Conservation (phyloP, 805 yeast genomes). For the Candida xiaguanensis region DNA sequence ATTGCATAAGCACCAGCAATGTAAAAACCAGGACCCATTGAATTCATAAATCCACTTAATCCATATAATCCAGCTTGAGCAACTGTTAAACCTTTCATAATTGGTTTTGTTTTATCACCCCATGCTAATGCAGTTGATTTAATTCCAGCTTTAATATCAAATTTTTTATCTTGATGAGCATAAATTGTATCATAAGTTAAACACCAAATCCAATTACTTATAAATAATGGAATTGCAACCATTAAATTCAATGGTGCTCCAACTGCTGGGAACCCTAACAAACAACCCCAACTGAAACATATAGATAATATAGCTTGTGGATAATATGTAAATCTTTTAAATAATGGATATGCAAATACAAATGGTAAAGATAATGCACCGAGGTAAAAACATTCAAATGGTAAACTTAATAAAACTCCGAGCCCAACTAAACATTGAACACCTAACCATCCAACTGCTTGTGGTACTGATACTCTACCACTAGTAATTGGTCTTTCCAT, state of each 20-base stretch:
- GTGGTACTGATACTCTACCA: constrained; percentile 66
- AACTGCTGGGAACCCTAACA: constrained; percentile 94
- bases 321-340: constrained; percentile 91
- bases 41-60: constrained; percentile 67
- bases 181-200: constrained; percentile 94
- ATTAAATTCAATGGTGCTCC: constrained; percentile 70
- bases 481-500: constrained; percentile 90
- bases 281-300: constrained; percentile 92
- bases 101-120: constrained; percentile 75
- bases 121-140: constrained; percentile 94
- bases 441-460: constrained; percentile 68
- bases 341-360: constrained; percentile 85
- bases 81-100: constrained; percentile 58
- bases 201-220: constrained; percentile 84
- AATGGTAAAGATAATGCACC: constrained; percentile 80
- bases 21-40: constrained; percentile 85
- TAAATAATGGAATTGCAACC: constrained; percentile 74
- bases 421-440: constrained; percentile 75
- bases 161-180: constrained; percentile 94
- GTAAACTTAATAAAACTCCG: constrained; percentile 66
- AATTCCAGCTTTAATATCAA: constrained; percentile 86
- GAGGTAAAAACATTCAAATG: constrained; percentile 73
- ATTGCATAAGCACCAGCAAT: constrained; percentile 65
- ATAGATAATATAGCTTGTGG: constrained; percentile 83
- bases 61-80: constrained; percentile 65